Conservation (phyloP, 805 yeast species). For the Myxozyma geophila region DNA sequence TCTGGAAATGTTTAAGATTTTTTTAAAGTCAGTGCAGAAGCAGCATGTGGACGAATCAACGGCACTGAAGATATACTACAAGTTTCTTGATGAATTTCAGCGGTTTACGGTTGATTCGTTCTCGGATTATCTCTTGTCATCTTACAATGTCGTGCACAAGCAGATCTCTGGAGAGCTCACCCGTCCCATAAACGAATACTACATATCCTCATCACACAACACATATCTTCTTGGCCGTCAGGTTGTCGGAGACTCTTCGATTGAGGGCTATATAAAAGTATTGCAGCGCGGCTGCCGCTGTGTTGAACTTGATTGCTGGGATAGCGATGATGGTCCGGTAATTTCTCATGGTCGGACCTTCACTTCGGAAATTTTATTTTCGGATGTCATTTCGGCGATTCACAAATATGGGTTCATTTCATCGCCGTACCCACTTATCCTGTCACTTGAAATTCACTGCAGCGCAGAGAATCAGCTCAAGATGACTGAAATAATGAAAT, state of each 20-base stretch:
- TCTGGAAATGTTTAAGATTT: constrained; percentile 42
- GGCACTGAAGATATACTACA: constrained; percentile 47
- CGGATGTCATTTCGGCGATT: constrained; percentile 71
- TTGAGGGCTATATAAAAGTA: constrained; percentile 85
- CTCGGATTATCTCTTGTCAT: constrained; percentile 48
- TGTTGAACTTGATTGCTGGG: constrained; percentile 96
- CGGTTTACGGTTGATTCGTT: constrained; percentile 44
- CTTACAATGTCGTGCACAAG: constrained; percentile 38
- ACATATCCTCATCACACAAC: constrained; percentile 91
- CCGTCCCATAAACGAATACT: constrained; percentile 81
- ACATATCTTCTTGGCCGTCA: constrained; percentile 90
- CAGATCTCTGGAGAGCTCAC: constrained; percentile 45
- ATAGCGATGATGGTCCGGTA: constrained; percentile 68
- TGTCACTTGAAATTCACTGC: constrained; percentile 88
- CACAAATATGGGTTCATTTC: constrained; percentile 87
- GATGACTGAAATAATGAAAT: constrained; percentile 58
- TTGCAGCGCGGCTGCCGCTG: constrained; percentile 92
- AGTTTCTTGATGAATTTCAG: constrained; percentile 43
- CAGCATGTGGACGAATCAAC: constrained; percentile 48
- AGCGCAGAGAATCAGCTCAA: constrained; percentile 65
- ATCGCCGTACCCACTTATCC: constrained; percentile 80
- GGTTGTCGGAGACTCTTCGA: constrained; percentile 81
- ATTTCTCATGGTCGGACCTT: constrained; percentile 90
- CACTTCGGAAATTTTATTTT: constrained; percentile 71
- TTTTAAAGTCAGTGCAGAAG: constrained; percentile 55